Base-by-base conservation (phyloP, 495 filamentous ascomycete genomes). In the Cercophora samala region DNA sequence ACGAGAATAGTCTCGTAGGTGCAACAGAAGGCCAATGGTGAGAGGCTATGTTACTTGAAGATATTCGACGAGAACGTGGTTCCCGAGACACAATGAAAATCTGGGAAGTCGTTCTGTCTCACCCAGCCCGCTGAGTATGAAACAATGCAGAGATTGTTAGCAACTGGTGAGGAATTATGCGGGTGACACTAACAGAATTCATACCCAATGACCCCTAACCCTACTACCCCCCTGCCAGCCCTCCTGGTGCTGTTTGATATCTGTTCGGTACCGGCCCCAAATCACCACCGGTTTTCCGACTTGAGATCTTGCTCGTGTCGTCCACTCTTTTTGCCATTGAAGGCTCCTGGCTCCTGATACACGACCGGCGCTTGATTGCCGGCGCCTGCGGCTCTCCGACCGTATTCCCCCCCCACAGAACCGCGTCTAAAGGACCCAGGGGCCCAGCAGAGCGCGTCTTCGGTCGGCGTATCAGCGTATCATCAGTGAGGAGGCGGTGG, bases 401-500 rank as follows among this genome's bases (percentile, higher is more conserved):
- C 22, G 58, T 25, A 25, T 29, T 18, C 17, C 58, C 17, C 22
- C 58, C 58, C 22, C 21, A 25, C 5, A n/a, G 24, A 29, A 29
- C 32, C 60, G 52, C 63, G 51, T 65, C 66, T 60, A 59, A n/a
- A 29, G 26, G 26, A 29, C 26, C 26, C 26, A 29, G 26, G n/a
- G 61, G 54, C 55, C 61, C 58, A 52, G 64, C 64, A 61, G 18
- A 29, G 26, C n/a, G 58, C 25, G 58, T 24, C 58, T 56, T 19
- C 5, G 1, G 53, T 56, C 53, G 5, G 0, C 53, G 22, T 56
- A 19, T 56, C 58, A 63, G 22, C 56, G 68, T 64, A 58, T 58
- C 67, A 32, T 72, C 67, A 64, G 63, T 69, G 59, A 26, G 21
- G 69, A 65, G 73, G 69, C 67, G 72, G 72, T 77, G 80, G 76